Evolutionary conservation across 2,329 filamentous ascomycete genomes (phyloP).

Genomic region (Talaromyces sp.): DNA sequence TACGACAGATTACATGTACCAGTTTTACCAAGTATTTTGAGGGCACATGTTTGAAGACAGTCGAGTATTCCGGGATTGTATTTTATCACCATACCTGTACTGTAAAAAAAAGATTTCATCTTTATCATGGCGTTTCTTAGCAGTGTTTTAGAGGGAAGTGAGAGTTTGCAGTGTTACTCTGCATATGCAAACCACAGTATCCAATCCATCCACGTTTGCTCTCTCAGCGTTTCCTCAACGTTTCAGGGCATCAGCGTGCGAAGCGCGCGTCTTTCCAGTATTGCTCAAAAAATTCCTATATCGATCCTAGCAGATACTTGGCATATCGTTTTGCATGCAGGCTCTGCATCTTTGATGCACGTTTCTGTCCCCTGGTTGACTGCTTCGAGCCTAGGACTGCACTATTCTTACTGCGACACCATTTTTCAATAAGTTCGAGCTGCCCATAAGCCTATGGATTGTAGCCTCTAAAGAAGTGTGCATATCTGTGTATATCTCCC

Average conservation of each 20-base stretch:
- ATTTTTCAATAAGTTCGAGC: background rate
- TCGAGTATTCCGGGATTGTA: too few relatives aligned
- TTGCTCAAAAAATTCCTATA: constrained; percentile 3
- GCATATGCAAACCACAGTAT: background rate
- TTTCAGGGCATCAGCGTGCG: background rate
- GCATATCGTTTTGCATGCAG: background rate
- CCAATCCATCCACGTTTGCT: background rate
- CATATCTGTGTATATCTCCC: too few relatives aligned
- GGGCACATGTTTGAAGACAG: too few relatives aligned
- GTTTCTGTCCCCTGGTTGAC: background rate
- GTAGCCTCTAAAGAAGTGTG: background rate
- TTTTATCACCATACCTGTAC: too few relatives aligned
- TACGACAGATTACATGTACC: too few relatives aligned
- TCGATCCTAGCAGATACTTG: background rate
- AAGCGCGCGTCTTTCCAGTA: too few relatives aligned
- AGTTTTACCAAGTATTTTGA: too few relatives aligned
- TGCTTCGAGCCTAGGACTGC: background rate
- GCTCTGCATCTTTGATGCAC: background rate
- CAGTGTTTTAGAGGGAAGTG: background rate
- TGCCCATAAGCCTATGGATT: background rate
- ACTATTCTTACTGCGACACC: background rate
- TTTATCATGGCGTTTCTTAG: background rate
- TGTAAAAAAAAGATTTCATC: too few relatives aligned
- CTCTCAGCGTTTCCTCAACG: background rate
- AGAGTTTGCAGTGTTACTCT: background rate